Evolutionary conservation across 2,329 filamentous ascomycete species (phyloP).

Genomic region (Penicillium digitatum): DNA sequence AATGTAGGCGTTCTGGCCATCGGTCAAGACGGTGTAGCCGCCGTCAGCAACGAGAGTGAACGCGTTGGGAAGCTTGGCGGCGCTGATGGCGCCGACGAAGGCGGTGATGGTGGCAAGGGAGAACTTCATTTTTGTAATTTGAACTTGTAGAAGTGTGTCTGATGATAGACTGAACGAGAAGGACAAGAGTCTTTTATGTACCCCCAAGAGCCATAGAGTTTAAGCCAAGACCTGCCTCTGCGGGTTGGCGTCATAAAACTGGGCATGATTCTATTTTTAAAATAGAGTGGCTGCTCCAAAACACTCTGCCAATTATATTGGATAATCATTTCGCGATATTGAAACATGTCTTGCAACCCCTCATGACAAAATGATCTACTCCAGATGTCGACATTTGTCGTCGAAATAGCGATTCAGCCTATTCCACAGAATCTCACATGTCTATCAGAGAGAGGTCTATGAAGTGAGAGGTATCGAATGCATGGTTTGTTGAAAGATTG

Average conservation of each 20-base stretch:
- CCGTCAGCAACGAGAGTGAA: conserved; percentile 30
- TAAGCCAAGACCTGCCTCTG: neutral
- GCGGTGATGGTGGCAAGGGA: conserved; percentile 23
- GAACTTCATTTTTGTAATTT: conserved; percentile 27
- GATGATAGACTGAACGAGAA: neutral
- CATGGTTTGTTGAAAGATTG: neutral
- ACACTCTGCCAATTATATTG: neutral
- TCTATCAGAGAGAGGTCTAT: neutral
- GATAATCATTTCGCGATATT: conserved; percentile 6
- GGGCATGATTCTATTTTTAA: conserved; percentile 1
- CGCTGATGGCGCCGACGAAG: conserved; percentile 22
- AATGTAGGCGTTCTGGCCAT: conserved; percentile 26
- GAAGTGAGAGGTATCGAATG: neutral
- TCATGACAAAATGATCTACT: neutral
- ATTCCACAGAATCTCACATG: neutral
- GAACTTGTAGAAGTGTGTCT: neutral
- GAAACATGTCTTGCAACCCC: conserved; percentile 19
- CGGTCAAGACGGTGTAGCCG: conserved; percentile 24
- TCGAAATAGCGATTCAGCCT: neutral
- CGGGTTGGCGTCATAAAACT: neutral
- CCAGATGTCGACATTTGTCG: neutral
- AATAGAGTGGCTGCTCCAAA: neutral
- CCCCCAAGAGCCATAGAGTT: neutral
- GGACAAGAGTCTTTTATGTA: neutral
- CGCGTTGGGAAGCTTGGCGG: conserved; percentile 22